Base-by-base conservation (phyloP, 768 basidiomycete species). In the Lactarius indigo region DNA sequence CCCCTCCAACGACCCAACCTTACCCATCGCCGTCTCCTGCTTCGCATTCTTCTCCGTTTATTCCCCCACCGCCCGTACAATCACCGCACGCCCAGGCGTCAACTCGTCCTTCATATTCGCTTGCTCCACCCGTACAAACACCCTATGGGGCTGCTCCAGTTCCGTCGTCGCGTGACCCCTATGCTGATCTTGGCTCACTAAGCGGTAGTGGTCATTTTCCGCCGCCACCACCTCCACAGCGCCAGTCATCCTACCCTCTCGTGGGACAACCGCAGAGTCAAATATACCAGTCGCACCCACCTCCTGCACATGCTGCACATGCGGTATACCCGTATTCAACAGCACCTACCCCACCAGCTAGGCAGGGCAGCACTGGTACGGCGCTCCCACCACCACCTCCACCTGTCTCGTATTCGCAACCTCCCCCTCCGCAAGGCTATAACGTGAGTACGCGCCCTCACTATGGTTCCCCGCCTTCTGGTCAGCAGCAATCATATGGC, bases 401-500 rank as follows among this genome's bases (percentile, higher is more conserved):
- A 3, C 73, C 76, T 12, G 70, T 75, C 65, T 72, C 63, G 18
- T 69, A 74, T 41, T 61, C 63, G 37, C 72, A 72, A 20, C 68
- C 75, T 35, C 72, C 72, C 55, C 42, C 74, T 42, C 61, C 71
- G 23, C 70, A 72, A 50, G 17, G 50, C n/a, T 59, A 70, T 47
- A 17, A 35, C n/a, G 61, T 54, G 35, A 47, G 56, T 33, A 52
- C 67, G 37, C 68, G 42, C 28, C 62, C 56, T 13, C 33, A 30
- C 23, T 71, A 69, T 26, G 44, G 35, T 35, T 39, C 70, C 1
- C 50, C 74, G n/a, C 62, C 73, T 50, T 71, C 69, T 5, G 69
- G 63, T 17, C 77, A 77, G 18, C 76, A 74, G 13, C 72, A 78
- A 35, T 75, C 78, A 20, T 71, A 69, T 39, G 73, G 74, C 0